Conservation (phyloP, 139 green algal genomes). For the Coelastrella sp. region DNA sequence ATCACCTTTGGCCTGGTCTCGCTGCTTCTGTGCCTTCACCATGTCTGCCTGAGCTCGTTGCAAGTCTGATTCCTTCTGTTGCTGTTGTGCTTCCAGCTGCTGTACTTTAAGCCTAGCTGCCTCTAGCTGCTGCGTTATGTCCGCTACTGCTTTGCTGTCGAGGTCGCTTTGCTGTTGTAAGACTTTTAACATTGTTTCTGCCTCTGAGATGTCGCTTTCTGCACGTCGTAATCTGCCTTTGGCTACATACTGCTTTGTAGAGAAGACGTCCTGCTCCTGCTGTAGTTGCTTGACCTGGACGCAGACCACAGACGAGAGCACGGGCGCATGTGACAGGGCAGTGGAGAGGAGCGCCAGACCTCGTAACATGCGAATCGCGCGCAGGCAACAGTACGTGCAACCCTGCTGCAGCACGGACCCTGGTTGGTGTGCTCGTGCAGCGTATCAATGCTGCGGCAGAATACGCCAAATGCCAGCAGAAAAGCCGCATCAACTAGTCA, state of each 20-base stretch:
- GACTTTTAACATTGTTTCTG: constrained; percentile 28
- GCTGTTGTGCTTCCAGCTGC: constrained; percentile 46
- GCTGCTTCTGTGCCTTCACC: background rate
- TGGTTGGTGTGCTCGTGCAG: too few species aligned
- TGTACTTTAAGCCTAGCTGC: constrained; percentile 29
- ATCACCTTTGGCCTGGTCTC: background rate
- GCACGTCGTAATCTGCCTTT: constrained; percentile 29
- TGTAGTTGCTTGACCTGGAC: constrained; percentile 10
- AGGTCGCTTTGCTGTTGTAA: constrained; percentile 48
- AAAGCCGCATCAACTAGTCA: too few species aligned
- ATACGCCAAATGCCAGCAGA: too few species aligned
- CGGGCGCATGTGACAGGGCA: too few species aligned
- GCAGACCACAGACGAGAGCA: too few species aligned
- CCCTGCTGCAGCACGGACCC: too few species aligned
- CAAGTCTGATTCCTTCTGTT: constrained; percentile 35
- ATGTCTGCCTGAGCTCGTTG: background rate
- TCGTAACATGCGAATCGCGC: too few species aligned
- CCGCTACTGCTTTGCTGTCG: background rate
- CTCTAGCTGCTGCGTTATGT: constrained; percentile 29
- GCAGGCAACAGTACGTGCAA: too few species aligned
- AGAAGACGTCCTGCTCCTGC: background rate
- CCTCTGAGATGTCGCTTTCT: constrained; percentile 8
- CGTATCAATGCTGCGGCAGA: too few species aligned
- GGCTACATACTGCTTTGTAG: constrained; percentile 39
- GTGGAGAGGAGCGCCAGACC: too few species aligned